phyloP scores from a whole-genome alignment of 495 filamentous ascomycete species.

The Hypoxylon fuscum region DNA sequence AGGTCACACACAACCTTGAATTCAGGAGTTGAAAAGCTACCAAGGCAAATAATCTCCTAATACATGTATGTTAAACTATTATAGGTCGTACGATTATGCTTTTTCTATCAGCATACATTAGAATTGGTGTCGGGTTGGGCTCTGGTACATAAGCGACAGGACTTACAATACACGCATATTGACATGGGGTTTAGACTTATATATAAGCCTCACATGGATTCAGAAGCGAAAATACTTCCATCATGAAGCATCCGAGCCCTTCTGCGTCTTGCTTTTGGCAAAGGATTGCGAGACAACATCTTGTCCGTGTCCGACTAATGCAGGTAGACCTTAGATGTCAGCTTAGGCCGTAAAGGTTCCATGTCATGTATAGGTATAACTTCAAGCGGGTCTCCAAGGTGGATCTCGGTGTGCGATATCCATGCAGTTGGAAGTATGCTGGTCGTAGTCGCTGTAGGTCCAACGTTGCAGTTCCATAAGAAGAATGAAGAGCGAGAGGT shows the following conservation, averaged over 20 bases:
- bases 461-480: slow-evolving; percentile 14
- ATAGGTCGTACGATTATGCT: neutral
- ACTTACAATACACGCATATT: neutral
- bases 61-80: neutral
- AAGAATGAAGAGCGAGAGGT: neutral
- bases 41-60: neutral
- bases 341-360: slow-evolving; percentile 3
- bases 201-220: too few relatives aligned
- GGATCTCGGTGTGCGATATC: neutral
- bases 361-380: slow-evolving; percentile 11
- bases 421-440: slow-evolving; percentile 8
- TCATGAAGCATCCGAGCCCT: neutral
- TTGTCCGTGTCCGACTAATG: neutral
- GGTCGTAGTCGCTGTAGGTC: slow-evolving; percentile 6
- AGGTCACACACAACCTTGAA: slow-evolving; percentile 10
- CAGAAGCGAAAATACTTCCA: neutral
- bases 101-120: too few relatives aligned
- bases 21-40: neutral
- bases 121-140: slow-evolving; percentile 8
- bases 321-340: too few relatives aligned
- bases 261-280: neutral
- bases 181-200: too few relatives aligned
- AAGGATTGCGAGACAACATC: neutral
- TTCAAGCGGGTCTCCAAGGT: slow-evolving; percentile 1
- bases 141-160: slow-evolving; percentile 22